Evolutionary conservation across 2,329 filamentous ascomycete species (phyloP), one percentile per base, ranked within the genome.

Genomic region (Scorias spongiosa): DNA sequence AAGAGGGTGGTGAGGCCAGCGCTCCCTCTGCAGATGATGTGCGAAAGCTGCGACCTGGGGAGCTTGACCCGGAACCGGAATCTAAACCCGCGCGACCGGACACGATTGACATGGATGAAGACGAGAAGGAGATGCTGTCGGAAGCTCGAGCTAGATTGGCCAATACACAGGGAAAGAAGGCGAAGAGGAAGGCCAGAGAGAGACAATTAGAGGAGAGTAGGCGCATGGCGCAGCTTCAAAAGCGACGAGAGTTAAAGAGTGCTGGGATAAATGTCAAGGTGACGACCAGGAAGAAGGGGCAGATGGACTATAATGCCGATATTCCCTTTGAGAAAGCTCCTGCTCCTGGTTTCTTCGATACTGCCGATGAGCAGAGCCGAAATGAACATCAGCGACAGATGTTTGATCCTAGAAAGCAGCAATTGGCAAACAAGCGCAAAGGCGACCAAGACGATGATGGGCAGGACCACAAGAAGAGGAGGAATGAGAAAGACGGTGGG

Each of bases 291-390:
- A 96, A 96, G 69, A 80, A 86, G 69, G 91, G 91, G 0, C 82
- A 96, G 68, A 98, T 98, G 86, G 91, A 98, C 64, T 98, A 98
- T 70, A 98, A 98, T 64, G 91, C 91, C 55, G 91, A 98, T 55
- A 93, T 98, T 51, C 91, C 91, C 0, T 96, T 98, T 52, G 91
- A 98, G 63, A 95, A 91, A 64, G 84, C 84, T 50, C 81, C 91
- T 0, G 81, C 83, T 0, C 69, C 80, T 17, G 91, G 91, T 10
- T 98, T 98, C 61, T 94, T 89, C 66, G 89, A 98, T 60, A 98
- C 91, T 0, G 71, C 70, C 2, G 87, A 95, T 11, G 91, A 98
- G 60, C 70, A 83, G 51, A 66, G 69, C 4, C 73, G 71, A 51
- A 98, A 98, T 62, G 89, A 98, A 63, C 75, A 75, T 46, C 81